Percentiles rank a stretch among this genome's conserved stretches.
Evolutionary conservation across 2,329 filamentous ascomycete genomes (phyloP).

Genomic region (Boeremia exigua): DNA sequence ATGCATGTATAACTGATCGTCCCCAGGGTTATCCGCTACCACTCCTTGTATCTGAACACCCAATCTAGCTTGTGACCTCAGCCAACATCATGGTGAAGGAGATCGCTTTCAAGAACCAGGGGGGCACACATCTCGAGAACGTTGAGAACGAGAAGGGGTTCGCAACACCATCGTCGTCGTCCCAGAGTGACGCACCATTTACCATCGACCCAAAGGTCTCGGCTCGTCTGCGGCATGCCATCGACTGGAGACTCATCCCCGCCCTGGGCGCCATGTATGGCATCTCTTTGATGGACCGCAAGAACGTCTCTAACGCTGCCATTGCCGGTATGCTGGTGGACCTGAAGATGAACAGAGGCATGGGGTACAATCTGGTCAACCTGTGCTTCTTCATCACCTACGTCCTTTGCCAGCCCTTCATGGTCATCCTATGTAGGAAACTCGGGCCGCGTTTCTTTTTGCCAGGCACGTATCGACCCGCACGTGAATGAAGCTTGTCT

Average conservation of each 20-base stretch:
- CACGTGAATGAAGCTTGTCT: background rate
- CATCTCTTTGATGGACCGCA: conserved; percentile 36
- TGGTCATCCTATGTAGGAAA: conserved; percentile 28
- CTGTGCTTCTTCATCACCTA: conserved; percentile 38
- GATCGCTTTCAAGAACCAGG: conserved; percentile 22
- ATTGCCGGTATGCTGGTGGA: conserved; percentile 35
- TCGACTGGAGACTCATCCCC: conserved; percentile 35
- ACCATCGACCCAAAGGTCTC: conserved; percentile 25
- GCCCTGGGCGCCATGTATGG: conserved; percentile 33
- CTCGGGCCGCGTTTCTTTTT: conserved; percentile 31
- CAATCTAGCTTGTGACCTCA: background rate
- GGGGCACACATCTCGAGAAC: conserved; percentile 24
- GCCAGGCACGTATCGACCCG: conserved; percentile 7
- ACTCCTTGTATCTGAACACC: background rate
- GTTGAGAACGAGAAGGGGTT: conserved; percentile 31
- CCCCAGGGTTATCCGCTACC: background rate
- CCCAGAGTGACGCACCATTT: conserved; percentile 13
- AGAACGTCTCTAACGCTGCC: conserved; percentile 34
- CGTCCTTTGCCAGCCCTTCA: conserved; percentile 31
- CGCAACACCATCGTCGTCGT: conserved; percentile 14
- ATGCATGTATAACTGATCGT: conserved; percentile 13
- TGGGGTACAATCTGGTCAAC: conserved; percentile 32
- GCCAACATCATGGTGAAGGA: conserved; percentile 18
- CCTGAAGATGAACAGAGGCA: conserved; percentile 24
- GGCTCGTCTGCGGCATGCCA: conserved; percentile 27